Conservation (phyloP, 75 land plant species). For the Chamaecyparis obtusa region DNA sequence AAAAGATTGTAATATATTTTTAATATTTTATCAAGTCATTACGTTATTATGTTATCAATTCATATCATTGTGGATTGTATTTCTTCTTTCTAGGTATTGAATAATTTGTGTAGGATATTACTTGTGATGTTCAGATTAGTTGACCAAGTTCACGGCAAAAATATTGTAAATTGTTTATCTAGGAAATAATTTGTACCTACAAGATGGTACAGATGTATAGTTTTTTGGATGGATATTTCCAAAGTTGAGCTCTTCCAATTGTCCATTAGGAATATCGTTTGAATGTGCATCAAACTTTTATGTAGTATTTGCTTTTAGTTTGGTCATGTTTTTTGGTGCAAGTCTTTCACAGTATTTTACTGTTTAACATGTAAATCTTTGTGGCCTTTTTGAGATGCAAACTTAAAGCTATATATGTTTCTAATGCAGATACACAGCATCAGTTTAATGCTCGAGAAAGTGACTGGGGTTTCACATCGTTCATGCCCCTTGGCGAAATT, state of each 20-base stretch:
- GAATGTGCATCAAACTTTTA: background rate
- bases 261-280: background rate
- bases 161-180: no score
- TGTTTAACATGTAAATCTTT: background rate
- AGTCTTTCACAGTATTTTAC: background rate
- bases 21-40: background rate
- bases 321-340: background rate
- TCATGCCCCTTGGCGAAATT: slow-evolving; percentile 84
- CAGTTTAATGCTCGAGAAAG: slow-evolving; percentile 91
- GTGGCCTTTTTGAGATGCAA: background rate
- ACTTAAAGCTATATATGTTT: background rate
- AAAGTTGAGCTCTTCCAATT: background rate
- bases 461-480: slow-evolving; percentile 99
- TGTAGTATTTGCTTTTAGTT: background rate
- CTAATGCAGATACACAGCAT: slow-evolving; percentile 80
- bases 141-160: background rate
- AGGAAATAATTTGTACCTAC: no score
- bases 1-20: no score
- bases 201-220: no score
- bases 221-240: background rate
- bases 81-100: background rate
- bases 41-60: background rate
- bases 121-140: background rate
- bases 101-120: no score
- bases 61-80: background rate